Evolutionary conservation across 305 asterid species (phyloP).

Genomic region (Solanum hybrid): DNA sequence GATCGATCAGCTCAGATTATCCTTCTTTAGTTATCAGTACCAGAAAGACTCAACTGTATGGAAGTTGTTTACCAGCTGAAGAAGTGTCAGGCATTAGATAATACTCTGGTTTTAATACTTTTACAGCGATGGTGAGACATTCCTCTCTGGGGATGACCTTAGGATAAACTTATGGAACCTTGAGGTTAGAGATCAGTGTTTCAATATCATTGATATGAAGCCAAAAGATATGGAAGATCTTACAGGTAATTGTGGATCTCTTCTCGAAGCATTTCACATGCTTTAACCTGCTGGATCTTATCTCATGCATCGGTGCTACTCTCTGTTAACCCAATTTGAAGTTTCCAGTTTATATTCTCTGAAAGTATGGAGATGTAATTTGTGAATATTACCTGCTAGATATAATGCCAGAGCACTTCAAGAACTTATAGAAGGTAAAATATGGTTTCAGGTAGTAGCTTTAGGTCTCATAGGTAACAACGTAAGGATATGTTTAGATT

Average conservation of each 20-base stretch:
- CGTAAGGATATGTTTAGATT: neutral
- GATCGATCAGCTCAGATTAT: neutral
- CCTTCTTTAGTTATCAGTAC: neutral
- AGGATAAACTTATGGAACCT: constrained; percentile 87
- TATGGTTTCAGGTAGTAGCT: neutral
- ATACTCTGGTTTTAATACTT: neutral
- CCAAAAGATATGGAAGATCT: constrained; percentile 82
- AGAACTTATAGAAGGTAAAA: neutral
- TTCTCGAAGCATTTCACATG: constrained; percentile 8
- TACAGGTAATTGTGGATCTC: constrained; percentile 37
- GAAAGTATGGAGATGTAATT: neutral
- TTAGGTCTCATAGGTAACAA: neutral
- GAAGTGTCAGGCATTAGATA: neutral
- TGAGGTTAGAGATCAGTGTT: constrained; percentile 68
- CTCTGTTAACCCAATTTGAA: neutral
- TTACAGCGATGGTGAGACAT: constrained; percentile 85
- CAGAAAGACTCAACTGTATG: neutral
- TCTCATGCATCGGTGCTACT: neutral
- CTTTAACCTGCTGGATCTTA: neutral
- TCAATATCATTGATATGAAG: constrained; percentile 74
- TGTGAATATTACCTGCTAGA: neutral
- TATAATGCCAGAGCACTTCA: neutral
- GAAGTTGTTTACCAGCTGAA: neutral
- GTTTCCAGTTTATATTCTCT: neutral
- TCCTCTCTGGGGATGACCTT: constrained; percentile 84